Conservation (phyloP, 1,284 basidiomycete species). For the Cryptococcus floricola region DNA sequence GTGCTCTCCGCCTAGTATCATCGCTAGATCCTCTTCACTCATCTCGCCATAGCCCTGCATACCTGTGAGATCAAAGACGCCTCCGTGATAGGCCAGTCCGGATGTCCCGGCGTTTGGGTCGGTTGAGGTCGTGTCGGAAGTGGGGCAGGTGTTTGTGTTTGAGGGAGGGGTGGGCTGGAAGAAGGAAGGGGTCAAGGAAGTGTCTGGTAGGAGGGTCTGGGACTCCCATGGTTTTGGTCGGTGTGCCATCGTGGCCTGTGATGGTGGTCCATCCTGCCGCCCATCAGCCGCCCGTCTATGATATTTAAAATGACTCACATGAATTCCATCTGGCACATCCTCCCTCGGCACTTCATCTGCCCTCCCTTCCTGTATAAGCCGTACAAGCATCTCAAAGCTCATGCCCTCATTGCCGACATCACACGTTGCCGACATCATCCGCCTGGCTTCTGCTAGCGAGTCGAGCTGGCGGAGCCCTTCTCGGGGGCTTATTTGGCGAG, state of each 20-base stretch:
- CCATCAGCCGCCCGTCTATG: neutral
- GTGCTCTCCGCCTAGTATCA: neutral
- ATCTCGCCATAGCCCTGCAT: neutral
- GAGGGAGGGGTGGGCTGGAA: neutral
- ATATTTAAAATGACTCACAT: constrained; percentile 18
- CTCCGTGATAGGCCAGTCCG: too few species aligned
- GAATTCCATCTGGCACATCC: constrained; percentile 32
- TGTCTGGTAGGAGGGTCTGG: neutral
- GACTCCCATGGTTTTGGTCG: constrained; percentile 25
- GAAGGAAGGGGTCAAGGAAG: neutral
- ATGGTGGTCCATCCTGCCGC: constrained; percentile 14
- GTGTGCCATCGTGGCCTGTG: constrained; percentile 8
- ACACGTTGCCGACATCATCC: constrained; percentile 18
- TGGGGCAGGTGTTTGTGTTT: neutral
- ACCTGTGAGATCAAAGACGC: too few species aligned
- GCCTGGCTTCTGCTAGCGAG: constrained; percentile 21
- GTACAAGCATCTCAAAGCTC: constrained; percentile 24
- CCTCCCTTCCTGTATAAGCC: constrained; percentile 32
- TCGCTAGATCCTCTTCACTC: neutral
- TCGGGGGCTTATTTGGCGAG: too few species aligned
- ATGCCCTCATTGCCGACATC: constrained; percentile 11
- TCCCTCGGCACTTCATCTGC: constrained; percentile 29
- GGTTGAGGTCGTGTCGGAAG: neutral
- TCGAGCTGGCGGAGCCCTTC: constrained; percentile 8
- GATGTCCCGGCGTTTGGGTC: too few species aligned